Evolutionary conservation across 352 stramenopile species (phyloP), one percentile per base, ranked within the genome.

Genomic region (Phytophthora brassicae): DNA sequence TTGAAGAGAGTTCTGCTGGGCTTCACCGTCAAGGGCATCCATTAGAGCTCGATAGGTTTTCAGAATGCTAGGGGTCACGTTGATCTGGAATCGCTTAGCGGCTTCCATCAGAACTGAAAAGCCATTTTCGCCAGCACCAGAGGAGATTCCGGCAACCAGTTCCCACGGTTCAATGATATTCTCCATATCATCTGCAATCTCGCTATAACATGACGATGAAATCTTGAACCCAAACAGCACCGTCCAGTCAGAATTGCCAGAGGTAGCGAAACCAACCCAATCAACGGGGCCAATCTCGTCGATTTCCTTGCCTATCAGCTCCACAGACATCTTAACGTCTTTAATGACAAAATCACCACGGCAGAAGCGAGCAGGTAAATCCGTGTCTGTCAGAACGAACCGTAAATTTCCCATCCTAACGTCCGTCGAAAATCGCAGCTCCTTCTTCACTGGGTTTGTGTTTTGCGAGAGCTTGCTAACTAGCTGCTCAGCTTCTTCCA

Each of bases 31-130:
- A 35, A 92, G 56, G 0, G 90, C 80, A 20, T 95, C 86, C 66
- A 90, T 91, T 41, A 95, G 39, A 12, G 81, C 78, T 45, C 80
- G 80, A 28, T 93, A 90, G 12, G 78, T 89, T 41, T 92, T 89
- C 44, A 95, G 24, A 16, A 92, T 64, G 31, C 77, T 81, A 4
- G 82, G 80, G 11, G 82, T 88, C 29, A 92, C 68, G 55, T 92
- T 92, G 49, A 92, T 81, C 51, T 92, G 82, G 60, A 92, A 89
- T 12, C 76, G 75, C 56, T 84, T 88, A 6, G 76, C 75, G 14
- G 81, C 81, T 41, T 91, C 81, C 23, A 86, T 68, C 35, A 89
- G 64, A 14, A 83, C 67, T 14, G 79, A 78, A 22, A 86, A 79
- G 0, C 82, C 82, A 38, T 90, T 89, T 42, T 87, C 78, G 28